Base-by-base conservation (phyloP, 371 early-diverging fungal species). In the Mucor mucedo region DNA sequence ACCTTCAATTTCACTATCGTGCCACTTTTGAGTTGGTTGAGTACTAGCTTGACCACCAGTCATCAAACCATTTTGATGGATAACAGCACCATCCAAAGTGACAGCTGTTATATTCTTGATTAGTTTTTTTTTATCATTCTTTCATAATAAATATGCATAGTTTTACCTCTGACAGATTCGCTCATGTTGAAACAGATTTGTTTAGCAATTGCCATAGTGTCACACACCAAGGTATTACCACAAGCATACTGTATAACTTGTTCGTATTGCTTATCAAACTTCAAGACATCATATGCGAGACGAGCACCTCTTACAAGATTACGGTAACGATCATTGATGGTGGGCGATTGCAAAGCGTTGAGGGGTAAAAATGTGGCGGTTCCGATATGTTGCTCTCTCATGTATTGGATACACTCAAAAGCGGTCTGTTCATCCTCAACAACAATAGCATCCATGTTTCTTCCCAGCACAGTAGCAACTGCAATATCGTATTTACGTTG, bases 341-440 rank as follows among this genome's bases (percentile, higher is more conserved):
- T 79, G 66, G 91, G 90, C 9, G 84, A 79, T 1, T 69, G 70
- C 8, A 99, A 71, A 0, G 91, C 90, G 60, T 95, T 92, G 14
- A 99, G 77, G 2, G 99, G 99, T 42, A 99, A 71, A 76, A 99
- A 99, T 0, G 97, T 96, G 0, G 95, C 93, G 55, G 91, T 88
- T 6, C 98, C 97, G 6, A 89, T 79, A 27, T 94, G 93, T 77
- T 97, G 96, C 67, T 98, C 98, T 65, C 94, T 85, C 81, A 99
- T 79, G 69, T 94, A 95, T 78, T 86, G 84, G 58, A 94, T 94
- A 66, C 94, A 94, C 39, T 92, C 93, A 32, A 90, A 85, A 7
- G 93, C 94, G 0, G 90, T 91, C 62, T 83, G 76, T 65, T 93
- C 87, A 48, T 85, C 81, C 52, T 92, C 92, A 3, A 94, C 93